Conservation (phyloP, 2,329 filamentous ascomycete species). For the Diaporthe citri region DNA sequence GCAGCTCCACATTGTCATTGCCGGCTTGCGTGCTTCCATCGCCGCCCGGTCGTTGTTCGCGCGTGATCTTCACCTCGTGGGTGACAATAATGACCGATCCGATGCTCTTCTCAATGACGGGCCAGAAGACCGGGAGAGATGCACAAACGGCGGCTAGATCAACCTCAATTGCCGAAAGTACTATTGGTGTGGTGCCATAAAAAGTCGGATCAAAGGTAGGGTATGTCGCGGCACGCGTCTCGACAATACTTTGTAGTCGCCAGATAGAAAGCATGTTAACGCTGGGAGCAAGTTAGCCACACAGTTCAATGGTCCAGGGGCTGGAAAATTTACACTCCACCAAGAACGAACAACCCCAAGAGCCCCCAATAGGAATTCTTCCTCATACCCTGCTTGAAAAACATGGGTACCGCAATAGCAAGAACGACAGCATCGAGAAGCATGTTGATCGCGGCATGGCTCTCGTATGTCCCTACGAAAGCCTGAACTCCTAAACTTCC, state of each 20-base stretch:
- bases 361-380: constrained; percentile 50
- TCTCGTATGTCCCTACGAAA: constrained; percentile 47
- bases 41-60: neutral
- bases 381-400: constrained; percentile 45
- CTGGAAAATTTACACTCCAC: constrained; percentile 46
- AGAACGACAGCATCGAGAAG: constrained; percentile 49
- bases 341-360: constrained; percentile 48
- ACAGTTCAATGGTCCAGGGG: neutral
- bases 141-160: constrained; percentile 42
- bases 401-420: constrained; percentile 49
- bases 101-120: constrained; percentile 45
- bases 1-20: neutral
- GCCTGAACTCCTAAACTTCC: constrained; percentile 45
- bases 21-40: neutral
- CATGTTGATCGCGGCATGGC: constrained; percentile 49
- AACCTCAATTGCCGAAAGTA: constrained; percentile 52
- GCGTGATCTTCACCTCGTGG: constrained; percentile 35
- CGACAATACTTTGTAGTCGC: constrained; percentile 49
- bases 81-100: constrained; percentile 48
- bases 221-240: constrained; percentile 48
- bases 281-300: constrained; percentile 40
- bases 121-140: constrained; percentile 33
- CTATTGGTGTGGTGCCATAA: constrained; percentile 52
- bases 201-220: constrained; percentile 53
- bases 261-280: constrained; percentile 50